Conservation (phyloP, 192 early-diverging fungal genomes). For the Entophlyctis luteolus region DNA sequence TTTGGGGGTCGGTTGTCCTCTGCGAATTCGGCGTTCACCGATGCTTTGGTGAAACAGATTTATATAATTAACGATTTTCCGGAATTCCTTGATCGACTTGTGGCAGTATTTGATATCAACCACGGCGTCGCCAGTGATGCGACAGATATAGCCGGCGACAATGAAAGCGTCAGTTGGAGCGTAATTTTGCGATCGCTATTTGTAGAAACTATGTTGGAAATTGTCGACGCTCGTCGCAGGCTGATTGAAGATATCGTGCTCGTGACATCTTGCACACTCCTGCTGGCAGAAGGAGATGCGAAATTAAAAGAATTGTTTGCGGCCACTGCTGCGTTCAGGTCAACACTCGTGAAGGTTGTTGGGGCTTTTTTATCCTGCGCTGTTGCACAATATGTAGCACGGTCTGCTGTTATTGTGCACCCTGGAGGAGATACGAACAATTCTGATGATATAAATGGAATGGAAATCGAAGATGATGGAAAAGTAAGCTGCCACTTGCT, state of each 20-base stretch:
- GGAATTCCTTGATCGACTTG: background rate
- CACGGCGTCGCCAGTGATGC: background rate
- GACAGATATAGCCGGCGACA: background rate
- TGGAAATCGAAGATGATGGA: background rate
- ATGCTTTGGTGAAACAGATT: background rate
- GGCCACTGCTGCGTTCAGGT: too few relatives aligned
- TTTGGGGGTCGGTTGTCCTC: background rate
- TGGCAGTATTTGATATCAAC: background rate
- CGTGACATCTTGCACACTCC: background rate
- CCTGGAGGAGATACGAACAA: too few relatives aligned
- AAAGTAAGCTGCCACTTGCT: background rate
- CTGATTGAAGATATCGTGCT: constrained; percentile 1
- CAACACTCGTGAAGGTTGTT: too few relatives aligned
- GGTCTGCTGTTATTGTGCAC: too few relatives aligned
- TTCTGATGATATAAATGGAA: too few relatives aligned
- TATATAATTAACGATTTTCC: background rate
- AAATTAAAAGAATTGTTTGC: background rate
- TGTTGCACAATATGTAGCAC: background rate
- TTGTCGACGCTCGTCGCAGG: background rate
- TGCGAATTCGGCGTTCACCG: background rate
- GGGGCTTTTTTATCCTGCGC: background rate
- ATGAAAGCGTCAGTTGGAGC: background rate
- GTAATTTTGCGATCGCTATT: background rate
- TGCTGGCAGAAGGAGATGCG: background rate
- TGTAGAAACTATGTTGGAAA: background rate